Percentiles rank a stretch among this genome's conserved stretches.
These are phyloP conservation scores for Chimonanthus salicifolius DNA, from an alignment of 164 flowering plant species.

Conservation along the genomic window DNA sequence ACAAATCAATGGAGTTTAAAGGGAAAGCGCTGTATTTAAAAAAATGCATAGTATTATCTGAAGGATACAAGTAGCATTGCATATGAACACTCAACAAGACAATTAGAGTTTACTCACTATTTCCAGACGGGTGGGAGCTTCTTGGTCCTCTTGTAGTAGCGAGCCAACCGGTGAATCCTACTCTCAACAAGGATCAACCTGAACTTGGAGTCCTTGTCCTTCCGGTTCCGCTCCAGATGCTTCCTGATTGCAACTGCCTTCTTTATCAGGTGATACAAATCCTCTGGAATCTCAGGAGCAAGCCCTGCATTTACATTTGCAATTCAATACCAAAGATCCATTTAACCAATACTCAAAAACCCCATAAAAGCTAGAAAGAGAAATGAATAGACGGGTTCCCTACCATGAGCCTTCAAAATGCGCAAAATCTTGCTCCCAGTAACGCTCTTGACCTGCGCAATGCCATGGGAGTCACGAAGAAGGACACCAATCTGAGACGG, in stretches of 20 bases:
- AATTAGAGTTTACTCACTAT: constrained; percentile 47
- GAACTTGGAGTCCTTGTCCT: constrained; percentile 94
- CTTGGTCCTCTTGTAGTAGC: constrained; percentile 95
- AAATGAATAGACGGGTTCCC: background rate
- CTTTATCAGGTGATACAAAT: constrained; percentile 82
- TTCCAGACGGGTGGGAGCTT: constrained; percentile 94
- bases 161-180: constrained; percentile 93
- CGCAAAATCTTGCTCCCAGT: constrained; percentile 90
- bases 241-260: constrained; percentile 91
- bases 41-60: background rate
- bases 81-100: background rate
- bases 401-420: constrained; percentile 87
- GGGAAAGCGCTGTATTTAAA: background rate
- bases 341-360: background rate
- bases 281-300: constrained; percentile 94
- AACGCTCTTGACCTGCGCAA: constrained; percentile 83
- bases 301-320: constrained; percentile 41
- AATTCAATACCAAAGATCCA: background rate
- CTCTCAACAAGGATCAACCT: constrained; percentile 90
- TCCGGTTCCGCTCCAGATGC: constrained; percentile 93
- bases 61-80: too few species aligned
- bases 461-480: constrained; percentile 91
- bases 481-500: constrained; percentile 95
- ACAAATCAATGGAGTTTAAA: too few species aligned
- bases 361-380: background rate